phyloP scores from a whole-genome alignment of 2,329 filamentous ascomycete species.

The Botrytis byssoidea region DNA sequence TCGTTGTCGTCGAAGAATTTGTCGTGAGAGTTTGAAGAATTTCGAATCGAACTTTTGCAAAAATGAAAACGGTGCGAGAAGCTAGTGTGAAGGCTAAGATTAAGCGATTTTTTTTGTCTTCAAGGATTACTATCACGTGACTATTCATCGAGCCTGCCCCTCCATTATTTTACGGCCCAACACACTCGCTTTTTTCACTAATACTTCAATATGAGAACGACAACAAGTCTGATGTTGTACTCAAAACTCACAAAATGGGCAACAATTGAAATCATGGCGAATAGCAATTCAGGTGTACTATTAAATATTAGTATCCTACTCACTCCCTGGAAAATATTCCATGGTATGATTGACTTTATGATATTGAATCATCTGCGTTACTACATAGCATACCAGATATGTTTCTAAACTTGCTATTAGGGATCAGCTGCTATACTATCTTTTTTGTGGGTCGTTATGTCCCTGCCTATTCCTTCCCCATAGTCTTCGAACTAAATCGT shows the following conservation, averaged over 20 bases:
- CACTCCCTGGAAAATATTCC: not conserved
- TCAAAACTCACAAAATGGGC: not conserved
- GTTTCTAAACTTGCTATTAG: not conserved
- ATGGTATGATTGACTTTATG: not conserved
- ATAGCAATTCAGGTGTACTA: not conserved
- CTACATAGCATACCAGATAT: not conserved
- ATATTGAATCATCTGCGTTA: not conserved
- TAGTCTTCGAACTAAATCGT: not conserved
- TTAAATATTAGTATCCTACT: not conserved
- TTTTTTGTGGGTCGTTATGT: not conserved
- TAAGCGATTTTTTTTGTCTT: conserved; percentile 12
- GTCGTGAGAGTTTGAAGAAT: conserved; percentile 17
- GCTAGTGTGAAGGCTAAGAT: conserved; percentile 16
- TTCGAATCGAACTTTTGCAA: conserved; percentile 15
- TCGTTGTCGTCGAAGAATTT: conserved; percentile 37
- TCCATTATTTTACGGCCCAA: not conserved
- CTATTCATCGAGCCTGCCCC: too few species aligned
- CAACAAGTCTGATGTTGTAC: not conserved
- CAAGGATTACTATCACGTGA: not conserved
- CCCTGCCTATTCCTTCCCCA: not conserved
- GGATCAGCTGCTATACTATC: too few species aligned
- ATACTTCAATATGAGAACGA: not conserved
- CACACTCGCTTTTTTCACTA: not conserved
- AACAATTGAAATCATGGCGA: not conserved
- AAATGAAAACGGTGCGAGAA: conserved; percentile 19